phyloP scores from a whole-genome alignment of 2,329 filamentous ascomycete species.

The Arthrobotrys pseudoclavata region DNA sequence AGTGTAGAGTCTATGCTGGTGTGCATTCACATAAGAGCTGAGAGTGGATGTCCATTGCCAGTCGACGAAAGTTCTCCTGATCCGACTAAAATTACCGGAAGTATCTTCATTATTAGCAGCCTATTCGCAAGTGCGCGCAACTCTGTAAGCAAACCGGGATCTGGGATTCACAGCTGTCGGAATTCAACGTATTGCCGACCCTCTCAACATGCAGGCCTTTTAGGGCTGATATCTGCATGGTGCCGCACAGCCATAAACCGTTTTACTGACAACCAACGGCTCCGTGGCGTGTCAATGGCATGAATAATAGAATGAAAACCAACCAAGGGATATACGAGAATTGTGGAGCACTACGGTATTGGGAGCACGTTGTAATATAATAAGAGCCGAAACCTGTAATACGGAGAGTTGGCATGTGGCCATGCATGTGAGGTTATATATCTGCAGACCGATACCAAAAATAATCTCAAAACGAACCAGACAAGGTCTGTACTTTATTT shows the following conservation, averaged over 20 bases:
- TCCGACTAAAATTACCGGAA: background rate
- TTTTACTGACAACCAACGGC: too few relatives aligned
- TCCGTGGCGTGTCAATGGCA: too few relatives aligned
- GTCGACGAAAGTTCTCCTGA: background rate
- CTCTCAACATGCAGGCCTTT: background rate
- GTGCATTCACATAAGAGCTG: background rate
- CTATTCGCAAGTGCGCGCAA: background rate
- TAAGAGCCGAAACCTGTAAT: background rate
- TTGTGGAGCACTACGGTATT: background rate
- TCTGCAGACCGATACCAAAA: background rate
- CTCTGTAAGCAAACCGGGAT: background rate
- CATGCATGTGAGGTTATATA: background rate
- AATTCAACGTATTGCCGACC: background rate
- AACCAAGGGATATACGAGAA: background rate
- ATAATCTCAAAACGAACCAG: background rate
- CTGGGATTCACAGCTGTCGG: background rate
- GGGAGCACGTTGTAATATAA: background rate
- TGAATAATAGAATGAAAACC: background rate
- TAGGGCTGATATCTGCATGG: background rate
- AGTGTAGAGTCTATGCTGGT: background rate
- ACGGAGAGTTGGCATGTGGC: slow-evolving; percentile 2
- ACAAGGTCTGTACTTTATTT: background rate
- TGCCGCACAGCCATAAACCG: too few relatives aligned
- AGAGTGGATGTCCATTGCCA: background rate
- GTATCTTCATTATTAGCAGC: background rate